Percentiles rank a stretch among this genome's conserved stretches.
phyloP scores from a whole-genome alignment of 2,329 filamentous ascomycete genomes.

The Ceratocystis cacaofunesta region DNA sequence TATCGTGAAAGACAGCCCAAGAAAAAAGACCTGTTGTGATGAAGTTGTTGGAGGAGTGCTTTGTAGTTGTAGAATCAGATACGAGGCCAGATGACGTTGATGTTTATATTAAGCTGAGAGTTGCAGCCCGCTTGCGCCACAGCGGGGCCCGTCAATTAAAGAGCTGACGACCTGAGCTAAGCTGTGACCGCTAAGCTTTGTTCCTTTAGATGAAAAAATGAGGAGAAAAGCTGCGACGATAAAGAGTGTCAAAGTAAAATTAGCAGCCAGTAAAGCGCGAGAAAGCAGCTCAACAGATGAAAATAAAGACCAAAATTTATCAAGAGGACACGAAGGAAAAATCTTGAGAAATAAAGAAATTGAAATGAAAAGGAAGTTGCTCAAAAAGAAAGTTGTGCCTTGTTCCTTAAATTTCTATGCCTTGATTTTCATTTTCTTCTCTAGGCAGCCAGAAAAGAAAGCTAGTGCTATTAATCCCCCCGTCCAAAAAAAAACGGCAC shows the following conservation, averaged over 20 bases:
- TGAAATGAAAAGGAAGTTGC: not conserved
- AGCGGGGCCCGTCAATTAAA: slow-evolving; percentile 9
- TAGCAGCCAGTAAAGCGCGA: not conserved
- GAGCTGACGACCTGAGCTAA: not conserved
- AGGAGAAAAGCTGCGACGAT: not conserved
- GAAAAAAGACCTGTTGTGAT: not conserved
- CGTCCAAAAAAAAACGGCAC: not conserved
- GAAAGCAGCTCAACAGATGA: not conserved
- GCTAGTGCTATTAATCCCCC: no score
- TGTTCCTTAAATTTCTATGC: not conserved
- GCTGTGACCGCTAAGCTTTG: not conserved
- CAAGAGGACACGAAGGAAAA: not conserved
- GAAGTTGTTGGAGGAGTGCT: not conserved
- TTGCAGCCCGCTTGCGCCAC: slow-evolving; percentile 5
- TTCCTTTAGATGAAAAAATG: not conserved
- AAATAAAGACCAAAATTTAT: not conserved
- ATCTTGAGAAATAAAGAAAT: not conserved
- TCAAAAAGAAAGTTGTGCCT: not conserved
- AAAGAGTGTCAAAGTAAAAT: not conserved
- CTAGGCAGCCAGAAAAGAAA: not conserved
- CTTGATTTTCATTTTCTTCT: not conserved
- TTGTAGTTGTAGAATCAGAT: slow-evolving; percentile 15
- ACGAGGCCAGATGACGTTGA: slow-evolving; percentile 1
- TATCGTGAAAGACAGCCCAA: slow-evolving; percentile 10
- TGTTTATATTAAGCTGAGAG: not conserved